A percentile compares a stretch with the other conserved stretches of the same genome.
Evolutionary conservation across 371 early-diverging fungal species (phyloP).

Genomic region (Rhizopus arrhizus): DNA sequence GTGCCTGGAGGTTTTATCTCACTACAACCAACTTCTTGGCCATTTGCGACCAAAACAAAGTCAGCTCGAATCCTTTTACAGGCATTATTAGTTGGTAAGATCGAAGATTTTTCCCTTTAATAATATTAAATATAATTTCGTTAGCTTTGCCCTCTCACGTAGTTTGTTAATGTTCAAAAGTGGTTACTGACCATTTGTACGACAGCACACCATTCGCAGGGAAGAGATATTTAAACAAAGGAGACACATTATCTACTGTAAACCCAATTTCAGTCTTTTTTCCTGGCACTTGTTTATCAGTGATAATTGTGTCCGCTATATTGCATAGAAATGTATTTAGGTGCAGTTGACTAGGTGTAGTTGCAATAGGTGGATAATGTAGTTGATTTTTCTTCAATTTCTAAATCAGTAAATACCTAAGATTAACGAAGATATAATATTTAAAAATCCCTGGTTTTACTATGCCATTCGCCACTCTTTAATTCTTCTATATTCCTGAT

Average conservation of each 20-base stretch:
- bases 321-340: constrained; percentile 21
- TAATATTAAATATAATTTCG: constrained; percentile 8
- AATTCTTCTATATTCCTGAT: constrained; percentile 12
- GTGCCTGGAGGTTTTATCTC: constrained; percentile 21
- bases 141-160: constrained; percentile 14
- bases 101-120: constrained; percentile 23
- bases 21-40: constrained; percentile 24
- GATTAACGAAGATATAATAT: constrained; percentile 14
- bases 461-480: constrained; percentile 23
- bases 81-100: constrained; percentile 17
- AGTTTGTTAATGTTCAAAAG: constrained; percentile 16
- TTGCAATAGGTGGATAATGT: constrained; percentile 18
- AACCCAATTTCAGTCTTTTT: constrained; percentile 23
- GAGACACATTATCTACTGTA: constrained; percentile 19
- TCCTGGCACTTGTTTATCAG: constrained; percentile 13
- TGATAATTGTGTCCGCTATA: constrained; percentile 18
- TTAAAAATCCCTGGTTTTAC: constrained; percentile 13
- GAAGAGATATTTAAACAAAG: constrained; percentile 18
- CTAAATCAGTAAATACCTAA: too few relatives aligned
- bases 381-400: constrained; percentile 18
- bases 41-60: constrained; percentile 19
- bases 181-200: constrained; percentile 17
- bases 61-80: constrained; percentile 18
- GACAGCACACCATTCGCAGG: constrained; percentile 16
- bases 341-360: constrained; percentile 17